phyloP scores from a whole-genome alignment of 2,329 filamentous ascomycete species.

The Ceratocystis lukuohia region DNA sequence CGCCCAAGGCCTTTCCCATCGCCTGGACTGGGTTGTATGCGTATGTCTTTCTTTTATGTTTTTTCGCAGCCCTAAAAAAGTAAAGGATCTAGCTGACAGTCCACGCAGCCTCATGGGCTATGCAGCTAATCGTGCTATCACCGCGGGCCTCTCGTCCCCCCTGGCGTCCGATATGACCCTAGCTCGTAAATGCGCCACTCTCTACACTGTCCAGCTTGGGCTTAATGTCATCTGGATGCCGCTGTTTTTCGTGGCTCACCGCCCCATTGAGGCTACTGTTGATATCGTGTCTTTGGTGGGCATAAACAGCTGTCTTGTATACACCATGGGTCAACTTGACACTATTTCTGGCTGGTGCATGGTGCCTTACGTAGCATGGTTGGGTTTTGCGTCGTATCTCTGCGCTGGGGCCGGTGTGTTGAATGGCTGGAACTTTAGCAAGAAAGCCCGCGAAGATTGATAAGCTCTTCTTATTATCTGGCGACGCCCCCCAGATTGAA shows the following conservation, averaged over 20 bases:
- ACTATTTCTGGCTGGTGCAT: slow-evolving; percentile 57
- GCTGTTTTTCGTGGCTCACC: slow-evolving; percentile 70
- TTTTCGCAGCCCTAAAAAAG: neutral
- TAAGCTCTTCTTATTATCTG: neutral
- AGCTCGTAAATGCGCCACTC: slow-evolving; percentile 55
- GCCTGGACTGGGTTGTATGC: slow-evolving; percentile 56
- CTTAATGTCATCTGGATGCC: slow-evolving; percentile 87
- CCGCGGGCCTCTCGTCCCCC: slow-evolving; percentile 42
- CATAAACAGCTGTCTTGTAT: slow-evolving; percentile 58
- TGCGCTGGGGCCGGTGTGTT: slow-evolving; percentile 54
- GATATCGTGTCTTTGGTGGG: slow-evolving; percentile 64
- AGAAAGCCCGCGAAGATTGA: slow-evolving; percentile 21
- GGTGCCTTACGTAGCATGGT: slow-evolving; percentile 73
- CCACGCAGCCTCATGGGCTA: slow-evolving; percentile 61
- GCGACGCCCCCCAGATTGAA: no score
- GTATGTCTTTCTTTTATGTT: slow-evolving; percentile 22
- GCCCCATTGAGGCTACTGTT: slow-evolving; percentile 57
- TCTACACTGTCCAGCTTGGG: slow-evolving; percentile 76
- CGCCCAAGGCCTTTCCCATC: slow-evolving; percentile 48
- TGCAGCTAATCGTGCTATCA: slow-evolving; percentile 66
- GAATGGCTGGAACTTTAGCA: slow-evolving; percentile 51
- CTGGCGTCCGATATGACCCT: slow-evolving; percentile 36
- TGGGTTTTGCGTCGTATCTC: slow-evolving; percentile 78
- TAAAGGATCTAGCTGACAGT: neutral
- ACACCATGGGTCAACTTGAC: slow-evolving; percentile 65